phyloP scores from a whole-genome alignment of 495 filamentous ascomycete species.

The Hypoxylon fuscum region DNA sequence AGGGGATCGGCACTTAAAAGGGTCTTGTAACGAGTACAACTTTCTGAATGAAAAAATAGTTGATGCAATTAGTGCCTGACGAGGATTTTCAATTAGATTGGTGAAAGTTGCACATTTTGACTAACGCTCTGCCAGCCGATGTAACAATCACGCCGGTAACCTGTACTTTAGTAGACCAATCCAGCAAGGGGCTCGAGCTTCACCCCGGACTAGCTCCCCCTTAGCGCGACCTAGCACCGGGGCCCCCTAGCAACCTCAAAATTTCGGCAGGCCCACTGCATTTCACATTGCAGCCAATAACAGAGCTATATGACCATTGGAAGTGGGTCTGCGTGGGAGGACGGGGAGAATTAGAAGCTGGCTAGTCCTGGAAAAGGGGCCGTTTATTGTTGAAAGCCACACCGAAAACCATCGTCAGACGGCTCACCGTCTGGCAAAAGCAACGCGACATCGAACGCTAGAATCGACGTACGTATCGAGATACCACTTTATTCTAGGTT shows the following conservation, averaged over 20 bases:
- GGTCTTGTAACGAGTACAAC: slow-evolving; percentile 19
- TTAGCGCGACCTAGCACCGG: slow-evolving; percentile 14
- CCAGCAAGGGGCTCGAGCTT: slow-evolving; percentile 25
- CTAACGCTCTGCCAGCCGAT: slow-evolving; percentile 12
- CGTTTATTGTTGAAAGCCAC: slow-evolving; percentile 16
- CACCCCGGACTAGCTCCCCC: slow-evolving; percentile 26
- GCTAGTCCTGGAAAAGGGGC: slow-evolving; percentile 16
- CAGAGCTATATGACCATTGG: not conserved
- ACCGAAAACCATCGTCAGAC: slow-evolving; percentile 26
- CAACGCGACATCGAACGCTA: slow-evolving; percentile 6
- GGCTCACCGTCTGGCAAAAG: slow-evolving; percentile 25
- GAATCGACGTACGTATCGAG: slow-evolving; percentile 16
- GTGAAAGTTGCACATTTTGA: not conserved
- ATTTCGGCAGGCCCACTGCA: slow-evolving; percentile 29
- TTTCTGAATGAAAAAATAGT: slow-evolving; percentile 1
- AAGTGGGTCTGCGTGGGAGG: slow-evolving; percentile 24
- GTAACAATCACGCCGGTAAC: slow-evolving; percentile 12
- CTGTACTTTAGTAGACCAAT: slow-evolving; percentile 10
- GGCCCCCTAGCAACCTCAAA: slow-evolving; percentile 30
- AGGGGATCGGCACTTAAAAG: slow-evolving; percentile 28
- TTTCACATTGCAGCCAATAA: slow-evolving; percentile 29
- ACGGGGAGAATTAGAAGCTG: slow-evolving; percentile 17
- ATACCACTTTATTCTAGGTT: slow-evolving; percentile 29
- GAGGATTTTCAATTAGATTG: not conserved
- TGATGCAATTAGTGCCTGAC: slow-evolving; percentile 25